Evolutionary conservation across 2,329 filamentous ascomycete species (phyloP), one percentile per base, ranked within the genome.

Genomic region (Fonsecaea erecta): DNA sequence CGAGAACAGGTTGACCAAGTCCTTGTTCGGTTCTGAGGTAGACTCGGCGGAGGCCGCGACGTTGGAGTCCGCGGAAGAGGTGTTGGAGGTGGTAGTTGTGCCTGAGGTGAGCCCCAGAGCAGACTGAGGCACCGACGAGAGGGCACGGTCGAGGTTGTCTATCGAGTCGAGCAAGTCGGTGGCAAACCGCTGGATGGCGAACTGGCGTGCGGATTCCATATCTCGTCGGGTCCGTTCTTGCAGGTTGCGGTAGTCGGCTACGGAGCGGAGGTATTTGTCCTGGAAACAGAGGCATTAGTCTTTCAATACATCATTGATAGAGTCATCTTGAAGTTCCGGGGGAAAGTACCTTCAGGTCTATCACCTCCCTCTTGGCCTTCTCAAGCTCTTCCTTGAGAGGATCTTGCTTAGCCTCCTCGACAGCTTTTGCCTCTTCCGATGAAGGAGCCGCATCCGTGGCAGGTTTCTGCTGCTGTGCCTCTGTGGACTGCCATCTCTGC

Each of bases 241-340:
- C 58, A 99, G 90, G 82, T 98, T 99, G 77, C 92, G 92, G 86
- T 96, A 98, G 75, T 99, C 95, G 80, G 95, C 95, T 70, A 98
- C 88, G 62, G 91, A 90, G 77, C 95, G 94, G 69, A 97, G 86
- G 80, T 93, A 96, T 83, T 93, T 95, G 81, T 98, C 95, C 95
- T 98, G 72, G 46, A 58, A 24, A 4, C 5, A 57, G 54, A 46
- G 24, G 52, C 16, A 54, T 46, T 8, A 52, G 53, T 24, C 16
- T 55, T 1, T 7, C n/a, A 24, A n/a, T 40, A 40, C 16, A 28
- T 26, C 24, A 46, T 30, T 8, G 16, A 12, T 18, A 54, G 40
- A 24, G 16, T 28, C 8, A 52, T 34, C 51, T 51, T 35, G 37
- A 51, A 52, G 46, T 24, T 3, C 5, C 8, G 28, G 34, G 28